phyloP scores from a whole-genome alignment of 1,284 basidiomycete species.

The Tilletiopsis washingtonensis region DNA sequence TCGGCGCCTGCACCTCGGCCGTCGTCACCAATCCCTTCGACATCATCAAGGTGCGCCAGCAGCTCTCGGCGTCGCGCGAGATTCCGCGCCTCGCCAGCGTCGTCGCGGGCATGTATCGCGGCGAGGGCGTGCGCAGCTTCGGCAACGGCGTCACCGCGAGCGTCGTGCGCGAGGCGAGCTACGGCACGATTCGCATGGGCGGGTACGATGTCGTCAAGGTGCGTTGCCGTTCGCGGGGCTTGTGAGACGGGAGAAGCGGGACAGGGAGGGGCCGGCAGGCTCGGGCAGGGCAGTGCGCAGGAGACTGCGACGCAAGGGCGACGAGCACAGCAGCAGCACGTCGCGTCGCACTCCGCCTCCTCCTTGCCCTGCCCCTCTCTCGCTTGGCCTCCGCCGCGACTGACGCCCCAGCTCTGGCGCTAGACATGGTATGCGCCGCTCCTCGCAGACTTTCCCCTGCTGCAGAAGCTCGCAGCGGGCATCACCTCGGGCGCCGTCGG shows the following conservation, averaged over 20 bases:
- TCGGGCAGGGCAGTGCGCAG: neutral
- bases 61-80: slow-evolving; percentile 16
- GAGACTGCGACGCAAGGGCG: neutral
- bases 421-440: slow-evolving; percentile 13
- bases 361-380: too few species aligned
- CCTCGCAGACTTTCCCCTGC: slow-evolving; percentile 18
- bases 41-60: slow-evolving; percentile 35
- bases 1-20: slow-evolving; percentile 29
- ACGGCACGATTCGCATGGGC: slow-evolving; percentile 31
- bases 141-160: slow-evolving; percentile 31
- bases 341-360: neutral
- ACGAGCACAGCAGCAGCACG: too few species aligned
- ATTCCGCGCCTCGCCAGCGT: too few species aligned
- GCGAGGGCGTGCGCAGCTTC: slow-evolving; percentile 18
- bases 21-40: slow-evolving; percentile 31
- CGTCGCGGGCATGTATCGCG: slow-evolving; percentile 13
- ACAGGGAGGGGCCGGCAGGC: neutral
- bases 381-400: neutral
- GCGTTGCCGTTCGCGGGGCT: too few species aligned
- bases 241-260: neutral
- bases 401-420: slow-evolving; percentile 1
- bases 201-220: slow-evolving; percentile 29
- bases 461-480: slow-evolving; percentile 27
- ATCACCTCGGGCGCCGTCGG: slow-evolving; percentile 30
- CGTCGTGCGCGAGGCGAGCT: slow-evolving; percentile 28